Percentiles rank a stretch among this genome's conserved stretches.
These are phyloP conservation scores for Populus hybrid DNA, from an alignment of 441 rosid genomes.

Conservation along the genomic window DNA sequence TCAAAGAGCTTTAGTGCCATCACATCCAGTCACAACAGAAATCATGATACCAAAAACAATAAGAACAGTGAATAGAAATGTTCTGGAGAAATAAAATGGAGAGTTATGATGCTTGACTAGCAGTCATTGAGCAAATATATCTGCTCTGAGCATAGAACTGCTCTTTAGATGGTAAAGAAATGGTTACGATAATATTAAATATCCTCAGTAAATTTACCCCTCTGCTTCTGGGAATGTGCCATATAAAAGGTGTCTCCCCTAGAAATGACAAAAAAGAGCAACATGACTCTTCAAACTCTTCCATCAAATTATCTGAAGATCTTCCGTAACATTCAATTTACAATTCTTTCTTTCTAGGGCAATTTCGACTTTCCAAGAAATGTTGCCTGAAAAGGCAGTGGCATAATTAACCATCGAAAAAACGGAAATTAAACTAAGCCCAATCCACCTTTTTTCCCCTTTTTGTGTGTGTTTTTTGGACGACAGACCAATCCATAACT, in stretches of 20 bases:
- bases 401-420: not conserved
- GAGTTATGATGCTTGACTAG: not conserved
- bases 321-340: not conserved
- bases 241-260: not conserved
- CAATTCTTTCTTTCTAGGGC: not conserved
- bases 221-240: not conserved
- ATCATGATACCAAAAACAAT: not conserved
- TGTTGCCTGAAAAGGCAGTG: not conserved
- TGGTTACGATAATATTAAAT: not conserved
- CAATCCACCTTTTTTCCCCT: not conserved
- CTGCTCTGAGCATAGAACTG: not conserved
- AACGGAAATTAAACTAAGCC: not conserved
- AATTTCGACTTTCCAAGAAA: not conserved
- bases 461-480: not conserved
- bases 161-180: not conserved
- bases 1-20: not conserved
- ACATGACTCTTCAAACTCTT: not conserved
- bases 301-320: not conserved
- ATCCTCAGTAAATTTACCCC: not conserved
- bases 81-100: not conserved
- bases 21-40: not conserved
- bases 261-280: not conserved
- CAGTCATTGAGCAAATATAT: not conserved
- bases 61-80: not conserved
- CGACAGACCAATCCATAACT: not conserved